Percentiles rank a stretch among this genome's conserved stretches.
phyloP scores from a whole-genome alignment of 2,329 filamentous ascomycete species.

The Parastagonospora avenae region DNA sequence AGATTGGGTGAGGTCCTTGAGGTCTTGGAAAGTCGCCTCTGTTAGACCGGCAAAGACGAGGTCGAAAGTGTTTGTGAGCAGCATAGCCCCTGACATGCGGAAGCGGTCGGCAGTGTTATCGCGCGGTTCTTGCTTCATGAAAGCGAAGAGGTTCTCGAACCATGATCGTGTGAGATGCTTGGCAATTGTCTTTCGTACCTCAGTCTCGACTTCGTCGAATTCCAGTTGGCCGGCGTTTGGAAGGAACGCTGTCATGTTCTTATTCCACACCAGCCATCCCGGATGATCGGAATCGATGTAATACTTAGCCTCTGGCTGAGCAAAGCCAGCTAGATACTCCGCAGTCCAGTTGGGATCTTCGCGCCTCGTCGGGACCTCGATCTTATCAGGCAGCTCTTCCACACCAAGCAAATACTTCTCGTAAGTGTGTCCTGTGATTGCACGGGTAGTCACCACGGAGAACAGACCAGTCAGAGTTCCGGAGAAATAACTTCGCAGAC shows the following conservation, averaged over 20 bases:
- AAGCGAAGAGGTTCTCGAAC: constrained; percentile 87
- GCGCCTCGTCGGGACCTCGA: constrained; percentile 70
- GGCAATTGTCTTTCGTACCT: constrained; percentile 78
- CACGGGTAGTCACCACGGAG: constrained; percentile 84
- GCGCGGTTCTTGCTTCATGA: constrained; percentile 93
- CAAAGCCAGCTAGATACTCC: constrained; percentile 78
- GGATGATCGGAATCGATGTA: constrained; percentile 91
- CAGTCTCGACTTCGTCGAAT: constrained; percentile 81
- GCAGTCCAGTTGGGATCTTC: constrained; percentile 80
- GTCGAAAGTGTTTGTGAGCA: constrained; percentile 89
- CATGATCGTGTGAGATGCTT: constrained; percentile 79
- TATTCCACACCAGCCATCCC: constrained; percentile 95
- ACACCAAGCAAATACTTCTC: constrained; percentile 83
- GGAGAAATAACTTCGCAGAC: constrained; percentile 78
- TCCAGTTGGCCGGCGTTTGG: constrained; percentile 71
- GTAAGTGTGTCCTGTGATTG: constrained; percentile 84
- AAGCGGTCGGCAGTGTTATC: constrained; percentile 84
- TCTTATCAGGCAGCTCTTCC: constrained; percentile 76
- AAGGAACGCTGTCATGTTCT: constrained; percentile 79
- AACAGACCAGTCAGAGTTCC: constrained; percentile 78
- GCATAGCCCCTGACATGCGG: constrained; percentile 82
- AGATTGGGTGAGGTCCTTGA: constrained; percentile 76
- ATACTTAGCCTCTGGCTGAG: constrained; percentile 77
- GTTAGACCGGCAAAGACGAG: constrained; percentile 83
- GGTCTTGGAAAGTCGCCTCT: constrained; percentile 79